Evolutionary conservation across 257 asterid species (phyloP).

Genomic region (Salvia miltiorrhiza): DNA sequence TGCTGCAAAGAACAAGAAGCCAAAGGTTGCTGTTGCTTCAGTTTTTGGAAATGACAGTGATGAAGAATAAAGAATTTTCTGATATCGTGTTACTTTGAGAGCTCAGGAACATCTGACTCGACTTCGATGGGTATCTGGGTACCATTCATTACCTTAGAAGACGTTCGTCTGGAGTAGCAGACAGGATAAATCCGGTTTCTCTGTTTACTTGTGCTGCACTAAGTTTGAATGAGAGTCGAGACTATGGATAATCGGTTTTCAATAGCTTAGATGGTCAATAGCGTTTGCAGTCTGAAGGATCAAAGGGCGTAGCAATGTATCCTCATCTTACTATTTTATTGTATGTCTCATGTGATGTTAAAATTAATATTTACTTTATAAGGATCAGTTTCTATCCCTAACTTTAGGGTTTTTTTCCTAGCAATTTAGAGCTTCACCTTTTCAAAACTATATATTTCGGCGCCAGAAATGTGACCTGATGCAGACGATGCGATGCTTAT

Average conservation of each 20-base stretch:
- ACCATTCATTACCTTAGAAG: not conserved
- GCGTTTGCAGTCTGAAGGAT: no score
- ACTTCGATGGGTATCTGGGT: not conserved
- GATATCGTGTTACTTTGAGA: conserved; percentile 9
- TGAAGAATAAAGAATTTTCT: conserved; percentile 44
- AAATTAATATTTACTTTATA: no score
- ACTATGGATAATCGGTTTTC: not conserved
- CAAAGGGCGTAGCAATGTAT: not conserved
- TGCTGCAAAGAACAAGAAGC: conserved; percentile 73
- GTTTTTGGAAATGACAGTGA: conserved; percentile 77
- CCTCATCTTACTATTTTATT: not conserved
- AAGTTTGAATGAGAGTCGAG: not conserved
- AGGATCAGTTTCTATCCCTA: no score
- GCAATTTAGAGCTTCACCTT: no score
- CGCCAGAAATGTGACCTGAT: no score
- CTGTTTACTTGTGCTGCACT: not conserved
- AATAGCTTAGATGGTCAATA: not conserved
- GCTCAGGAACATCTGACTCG: conserved; percentile 4
- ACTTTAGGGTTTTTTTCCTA: no score
- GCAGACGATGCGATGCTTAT: no score
- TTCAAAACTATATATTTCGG: no score
- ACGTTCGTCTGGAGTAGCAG: not conserved
- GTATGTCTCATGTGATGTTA: not conserved
- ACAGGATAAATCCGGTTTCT: not conserved
- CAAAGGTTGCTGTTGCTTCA: conserved; percentile 65